Base-by-base conservation (phyloP, 441 rosid species). In the Erodium moschatum region DNA sequence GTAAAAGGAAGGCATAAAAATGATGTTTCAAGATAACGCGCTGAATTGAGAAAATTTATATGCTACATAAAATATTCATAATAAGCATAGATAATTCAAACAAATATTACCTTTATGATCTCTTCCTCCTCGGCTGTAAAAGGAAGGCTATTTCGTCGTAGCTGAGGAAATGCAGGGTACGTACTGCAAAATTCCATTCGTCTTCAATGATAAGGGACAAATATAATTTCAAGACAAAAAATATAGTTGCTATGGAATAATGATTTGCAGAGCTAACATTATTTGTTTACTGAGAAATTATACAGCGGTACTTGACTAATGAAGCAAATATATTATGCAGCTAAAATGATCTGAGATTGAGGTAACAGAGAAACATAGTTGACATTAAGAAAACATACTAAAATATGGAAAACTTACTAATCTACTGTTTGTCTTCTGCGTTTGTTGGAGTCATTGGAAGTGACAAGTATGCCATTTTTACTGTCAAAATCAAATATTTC, bases 81-180 rank as follows among this genome's bases (percentile, higher is more conserved):
- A 19, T 0, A 5, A 4, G 6, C 13, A n/a, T 5, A 48, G 13
- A 48, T 48, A 13, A 44, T 42, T 8, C 65, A 52, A 69, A 40
- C n/a, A 69, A 29, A n/a, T 52, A 33, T 66, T 77, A 87, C 89
- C 86, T 72, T 80, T 5, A 82, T 83, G 56, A 72, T 77, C 70
- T 81, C 77, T 74, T 83, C 89, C 74, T 85, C 87, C 56, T 77
- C 35, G 18, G 75, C 70, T 42, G 81, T 84, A 88, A 87, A 84
- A 6, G 73, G 76, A 72, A 80, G 60, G 64, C 67, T 80, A 72
- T 69, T 79, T 58, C 83, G 72, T 72, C 80, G 77, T 67, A 19
- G 65, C 67, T 65, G 79, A 67, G 80, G 78, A 18, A 31, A 60
- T 31, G 68, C 27, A 10, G 85, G 78, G 72, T 46, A 70, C 60